phyloP scores from a whole-genome alignment of 2,329 filamentous ascomycete species.

The Aspergillus sp. region DNA sequence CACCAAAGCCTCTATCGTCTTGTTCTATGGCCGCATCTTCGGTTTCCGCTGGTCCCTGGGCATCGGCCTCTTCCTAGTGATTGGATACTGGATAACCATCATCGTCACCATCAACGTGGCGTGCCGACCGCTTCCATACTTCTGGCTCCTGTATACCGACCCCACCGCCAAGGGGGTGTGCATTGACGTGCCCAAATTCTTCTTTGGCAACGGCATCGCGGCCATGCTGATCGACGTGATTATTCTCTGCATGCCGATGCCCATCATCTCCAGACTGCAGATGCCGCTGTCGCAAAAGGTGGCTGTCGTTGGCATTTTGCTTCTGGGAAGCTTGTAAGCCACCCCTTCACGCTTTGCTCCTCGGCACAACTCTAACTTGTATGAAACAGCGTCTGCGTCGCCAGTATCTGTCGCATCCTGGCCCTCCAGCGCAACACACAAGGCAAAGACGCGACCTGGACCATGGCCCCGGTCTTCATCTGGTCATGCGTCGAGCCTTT shows the following conservation, averaged over 20 bases:
- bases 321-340: conserved; percentile 2
- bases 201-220: not conserved
- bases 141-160: not conserved
- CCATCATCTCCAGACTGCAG: not conserved
- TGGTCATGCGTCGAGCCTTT: conserved; percentile 4
- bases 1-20: conserved; percentile 3
- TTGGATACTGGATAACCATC: not conserved
- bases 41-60: not conserved
- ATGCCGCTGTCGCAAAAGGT: not conserved
- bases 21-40: conserved; percentile 5
- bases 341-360: not conserved
- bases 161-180: not conserved
- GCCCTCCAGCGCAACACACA: not conserved
- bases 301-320: not conserved
- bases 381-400: not conserved
- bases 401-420: conserved; percentile 1
- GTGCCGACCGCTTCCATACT: not conserved
- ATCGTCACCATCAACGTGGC: not conserved
- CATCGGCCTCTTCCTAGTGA: not conserved
- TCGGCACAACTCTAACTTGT: not conserved
- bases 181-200: conserved; percentile 2
- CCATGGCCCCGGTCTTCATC: not conserved
- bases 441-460: not conserved
- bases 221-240: not conserved
- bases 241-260: conserved; percentile 1